Conservation (phyloP, 169 alveolate genomes). For the Plasmodium cynomolgi region DNA sequence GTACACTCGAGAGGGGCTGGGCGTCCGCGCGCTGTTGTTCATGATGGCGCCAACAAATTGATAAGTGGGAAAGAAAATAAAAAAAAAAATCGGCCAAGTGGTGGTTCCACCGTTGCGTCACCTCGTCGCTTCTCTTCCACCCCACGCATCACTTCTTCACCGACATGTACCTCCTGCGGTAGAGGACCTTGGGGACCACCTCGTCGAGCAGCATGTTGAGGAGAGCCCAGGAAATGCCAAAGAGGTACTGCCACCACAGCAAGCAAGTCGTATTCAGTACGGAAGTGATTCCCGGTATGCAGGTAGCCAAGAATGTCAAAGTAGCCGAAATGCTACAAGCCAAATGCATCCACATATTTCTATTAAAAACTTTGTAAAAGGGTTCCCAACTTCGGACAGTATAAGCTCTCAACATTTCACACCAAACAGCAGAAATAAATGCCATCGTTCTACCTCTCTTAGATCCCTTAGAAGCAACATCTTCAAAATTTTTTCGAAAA, state of each 20-base stretch:
- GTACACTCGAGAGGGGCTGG: not conserved
- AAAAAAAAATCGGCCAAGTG: not conserved
- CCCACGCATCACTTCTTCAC: not conserved
- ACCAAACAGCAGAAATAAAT: conserved; percentile 92
- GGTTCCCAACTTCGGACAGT: conserved; percentile 94
- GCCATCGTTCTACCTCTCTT: conserved; percentile 91
- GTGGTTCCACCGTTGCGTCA: not conserved
- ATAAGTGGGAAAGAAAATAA: not conserved
- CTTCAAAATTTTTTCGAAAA: conserved; percentile 80
- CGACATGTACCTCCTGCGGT: conserved; percentile 76
- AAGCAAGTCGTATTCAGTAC: conserved; percentile 87
- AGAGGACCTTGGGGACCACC: conserved; percentile 88
- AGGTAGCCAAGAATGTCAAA: conserved; percentile 86
- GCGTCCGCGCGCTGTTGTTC: not conserved
- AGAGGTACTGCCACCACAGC: conserved; percentile 91
- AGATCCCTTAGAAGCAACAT: conserved; percentile 88
- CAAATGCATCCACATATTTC: conserved; percentile 92
- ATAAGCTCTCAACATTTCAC: conserved; percentile 93
- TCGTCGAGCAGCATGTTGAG: conserved; percentile 89
- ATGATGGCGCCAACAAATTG: not conserved
- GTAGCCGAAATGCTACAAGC: conserved; percentile 93
- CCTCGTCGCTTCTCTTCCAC: not conserved
- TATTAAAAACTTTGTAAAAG: conserved; percentile 89
- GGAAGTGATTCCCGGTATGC: conserved; percentile 87
- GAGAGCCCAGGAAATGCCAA: conserved; percentile 89